Evolutionary conservation across 148 eudicot genomes (phyloP).

Genomic region (Rhododendron henanense): DNA sequence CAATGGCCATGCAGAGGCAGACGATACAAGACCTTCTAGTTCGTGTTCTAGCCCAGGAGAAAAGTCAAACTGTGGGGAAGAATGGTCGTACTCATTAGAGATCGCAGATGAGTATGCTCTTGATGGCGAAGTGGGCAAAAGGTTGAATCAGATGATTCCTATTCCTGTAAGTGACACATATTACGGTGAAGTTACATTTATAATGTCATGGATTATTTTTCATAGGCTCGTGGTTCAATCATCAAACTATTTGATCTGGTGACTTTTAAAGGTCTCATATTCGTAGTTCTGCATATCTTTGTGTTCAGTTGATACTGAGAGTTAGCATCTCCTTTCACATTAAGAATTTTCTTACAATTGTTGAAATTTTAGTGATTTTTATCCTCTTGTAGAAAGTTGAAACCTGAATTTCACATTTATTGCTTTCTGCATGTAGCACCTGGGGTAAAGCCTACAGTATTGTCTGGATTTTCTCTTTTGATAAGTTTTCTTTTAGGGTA

Average conservation of each 20-base stretch:
- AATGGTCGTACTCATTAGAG: constrained; percentile 54
- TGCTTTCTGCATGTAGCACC: constrained; percentile 1
- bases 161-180: constrained; percentile 48
- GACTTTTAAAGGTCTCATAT: neutral
- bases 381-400: constrained; percentile 12
- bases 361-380: neutral
- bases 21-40: constrained; percentile 45
- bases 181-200: neutral
- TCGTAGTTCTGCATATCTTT: neutral
- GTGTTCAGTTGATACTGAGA: neutral
- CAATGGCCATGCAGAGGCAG: constrained; percentile 34
- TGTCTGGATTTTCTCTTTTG: neutral
- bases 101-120: constrained; percentile 59
- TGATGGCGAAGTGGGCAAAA: constrained; percentile 77
- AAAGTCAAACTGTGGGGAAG: constrained; percentile 47
- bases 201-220: constrained; percentile 13
- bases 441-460: neutral
- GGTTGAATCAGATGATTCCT: constrained; percentile 66
- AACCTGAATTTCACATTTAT: neutral
- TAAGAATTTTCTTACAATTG: neutral
- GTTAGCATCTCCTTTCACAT: neutral
- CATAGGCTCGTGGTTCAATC: constrained; percentile 8
- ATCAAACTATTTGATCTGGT: neutral
- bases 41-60: constrained; percentile 70
- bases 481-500: neutral